Conservation (phyloP, 768 basidiomycete genomes). For the Kwoniella heveanensis region DNA sequence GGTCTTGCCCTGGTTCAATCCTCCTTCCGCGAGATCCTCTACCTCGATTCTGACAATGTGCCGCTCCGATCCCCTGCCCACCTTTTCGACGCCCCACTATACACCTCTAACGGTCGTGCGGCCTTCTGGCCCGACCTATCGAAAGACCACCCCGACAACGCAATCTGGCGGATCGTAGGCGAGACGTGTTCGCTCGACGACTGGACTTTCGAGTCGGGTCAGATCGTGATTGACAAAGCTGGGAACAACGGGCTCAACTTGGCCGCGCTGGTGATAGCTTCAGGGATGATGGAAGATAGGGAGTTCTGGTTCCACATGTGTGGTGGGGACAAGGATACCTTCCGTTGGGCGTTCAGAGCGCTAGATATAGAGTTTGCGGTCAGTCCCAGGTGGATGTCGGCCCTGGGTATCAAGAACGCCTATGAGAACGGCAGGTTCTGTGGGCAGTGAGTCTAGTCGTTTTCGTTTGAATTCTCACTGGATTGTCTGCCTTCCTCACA, state of each 20-base stretch:
- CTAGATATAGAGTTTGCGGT: constrained; percentile 52
- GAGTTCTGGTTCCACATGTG: constrained; percentile 59
- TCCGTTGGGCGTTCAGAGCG: constrained; percentile 57
- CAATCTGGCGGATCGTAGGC: constrained; percentile 58
- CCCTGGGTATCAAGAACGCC: constrained; percentile 45
- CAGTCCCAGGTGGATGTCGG: constrained; percentile 55
- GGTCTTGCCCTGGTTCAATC: constrained; percentile 54
- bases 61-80: constrained; percentile 56
- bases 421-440: constrained; percentile 53
- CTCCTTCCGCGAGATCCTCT: constrained; percentile 46
- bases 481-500: too few relatives aligned
- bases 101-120: constrained; percentile 46
- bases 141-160: constrained; percentile 58
- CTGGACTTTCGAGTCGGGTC: constrained; percentile 58
- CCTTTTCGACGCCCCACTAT: constrained; percentile 56
- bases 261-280: constrained; percentile 57
- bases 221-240: constrained; percentile 58
- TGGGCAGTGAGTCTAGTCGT: constrained; percentile 52
- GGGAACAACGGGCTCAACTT: constrained; percentile 58
- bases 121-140: constrained; percentile 60
- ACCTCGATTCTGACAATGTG: constrained; percentile 54
- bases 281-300: constrained; percentile 55
- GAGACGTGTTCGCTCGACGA: constrained; percentile 51
- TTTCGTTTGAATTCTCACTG: not conserved
- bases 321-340: constrained; percentile 58